These are phyloP conservation scores for Aspergillus spinulosporus DNA, from an alignment of 2,329 filamentous ascomycete genomes.

Conservation along the genomic window DNA sequence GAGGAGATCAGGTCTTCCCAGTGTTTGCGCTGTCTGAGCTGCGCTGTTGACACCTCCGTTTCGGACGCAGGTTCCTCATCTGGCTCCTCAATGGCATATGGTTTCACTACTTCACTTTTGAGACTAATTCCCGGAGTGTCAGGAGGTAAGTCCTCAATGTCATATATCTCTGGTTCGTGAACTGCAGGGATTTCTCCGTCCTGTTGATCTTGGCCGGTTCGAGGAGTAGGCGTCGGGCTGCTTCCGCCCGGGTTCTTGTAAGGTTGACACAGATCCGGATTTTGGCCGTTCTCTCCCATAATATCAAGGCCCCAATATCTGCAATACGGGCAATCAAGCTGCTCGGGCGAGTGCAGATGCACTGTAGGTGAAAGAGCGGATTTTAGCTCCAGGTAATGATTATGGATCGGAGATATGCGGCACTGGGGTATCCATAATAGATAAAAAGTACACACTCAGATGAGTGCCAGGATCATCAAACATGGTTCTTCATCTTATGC, in stretches of 20 bases:
- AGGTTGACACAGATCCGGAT: neutral
- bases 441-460: neutral
- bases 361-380: neutral
- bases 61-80: slow-evolving; percentile 27
- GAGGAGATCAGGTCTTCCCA: slow-evolving; percentile 35
- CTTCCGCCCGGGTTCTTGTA: neutral
- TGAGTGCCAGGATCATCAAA: neutral
- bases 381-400: neutral
- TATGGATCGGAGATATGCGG: neutral
- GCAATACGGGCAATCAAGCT: neutral
- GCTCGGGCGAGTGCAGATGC: neutral
- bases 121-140: neutral
- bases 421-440: neutral
- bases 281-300: neutral
- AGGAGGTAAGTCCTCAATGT: slow-evolving; percentile 5
- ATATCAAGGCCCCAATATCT: neutral
- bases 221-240: neutral
- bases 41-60: neutral
- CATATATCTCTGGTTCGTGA: neutral
- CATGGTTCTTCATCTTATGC: neutral
- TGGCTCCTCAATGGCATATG: slow-evolving; percentile 43
- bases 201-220: neutral
- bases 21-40: neutral
- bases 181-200: neutral
- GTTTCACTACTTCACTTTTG: slow-evolving; percentile 35